Evolutionary conservation across 2,329 filamentous ascomycete species (phyloP).

Genomic region (Ophiostoma pallidulum): DNA sequence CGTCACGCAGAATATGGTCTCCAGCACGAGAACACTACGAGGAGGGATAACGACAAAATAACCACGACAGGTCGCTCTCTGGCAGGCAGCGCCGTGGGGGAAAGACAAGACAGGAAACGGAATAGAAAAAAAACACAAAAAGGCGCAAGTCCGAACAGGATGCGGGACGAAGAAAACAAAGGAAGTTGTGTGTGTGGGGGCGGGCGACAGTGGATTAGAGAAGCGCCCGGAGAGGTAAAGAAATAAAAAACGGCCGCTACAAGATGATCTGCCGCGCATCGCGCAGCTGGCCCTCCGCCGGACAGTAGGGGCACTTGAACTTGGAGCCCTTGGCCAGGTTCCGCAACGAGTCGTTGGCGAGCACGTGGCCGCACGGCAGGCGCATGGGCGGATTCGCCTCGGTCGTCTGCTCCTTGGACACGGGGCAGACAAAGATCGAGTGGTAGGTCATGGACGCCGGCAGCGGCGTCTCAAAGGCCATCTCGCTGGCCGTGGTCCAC

Average conservation of each 20-base stretch:
- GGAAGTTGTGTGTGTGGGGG: too few species aligned
- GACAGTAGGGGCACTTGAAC: conserved; percentile 97
- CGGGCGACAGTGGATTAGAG: too few species aligned
- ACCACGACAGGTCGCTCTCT: too few species aligned
- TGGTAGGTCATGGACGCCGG: conserved; percentile 65
- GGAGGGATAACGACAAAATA: too few species aligned
- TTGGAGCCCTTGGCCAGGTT: conserved; percentile 67
- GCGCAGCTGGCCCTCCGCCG: conserved; percentile 65
- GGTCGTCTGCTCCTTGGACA: conserved; percentile 92
- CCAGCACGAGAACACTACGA: too few species aligned
- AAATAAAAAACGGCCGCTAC: too few species aligned
- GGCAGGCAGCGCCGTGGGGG: too few species aligned
- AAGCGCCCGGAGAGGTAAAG: too few species aligned
- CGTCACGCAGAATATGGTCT: too few species aligned
- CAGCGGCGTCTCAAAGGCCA: conserved; percentile 65
- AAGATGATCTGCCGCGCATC: conserved; percentile 68
- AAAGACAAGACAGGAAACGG: not conserved
- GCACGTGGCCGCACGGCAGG: conserved; percentile 89
- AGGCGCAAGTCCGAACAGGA: not conserved
- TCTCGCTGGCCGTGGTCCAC: conserved; percentile 86
- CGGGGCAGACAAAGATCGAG: conserved; percentile 94
- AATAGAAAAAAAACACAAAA: not conserved
- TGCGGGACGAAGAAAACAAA: too few species aligned
- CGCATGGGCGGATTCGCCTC: conserved; percentile 93
- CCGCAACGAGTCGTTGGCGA: conserved; percentile 74